A percentile compares a stretch with the other conserved stretches of the same genome.
Conservation (phyloP, 257 asterid genomes). For the Capsicum pubescens region DNA sequence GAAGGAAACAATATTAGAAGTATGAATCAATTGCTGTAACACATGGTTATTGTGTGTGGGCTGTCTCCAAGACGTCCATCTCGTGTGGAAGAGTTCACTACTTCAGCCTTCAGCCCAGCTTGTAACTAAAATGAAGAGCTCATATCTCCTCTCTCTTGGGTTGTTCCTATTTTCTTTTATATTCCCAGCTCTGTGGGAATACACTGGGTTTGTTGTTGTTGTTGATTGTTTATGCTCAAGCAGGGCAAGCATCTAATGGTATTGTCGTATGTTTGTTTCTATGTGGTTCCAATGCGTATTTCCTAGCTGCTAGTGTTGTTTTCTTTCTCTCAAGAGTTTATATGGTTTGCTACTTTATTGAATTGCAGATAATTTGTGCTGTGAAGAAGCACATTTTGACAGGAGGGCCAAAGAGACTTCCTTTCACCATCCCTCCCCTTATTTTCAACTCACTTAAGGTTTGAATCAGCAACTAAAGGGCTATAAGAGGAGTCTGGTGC, state of each 20-base stretch:
- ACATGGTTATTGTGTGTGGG: neutral
- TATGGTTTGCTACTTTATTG: constrained; percentile 32
- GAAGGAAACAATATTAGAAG: neutral
- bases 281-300: neutral
- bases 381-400: constrained; percentile 88
- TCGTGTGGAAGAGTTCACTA: neutral
- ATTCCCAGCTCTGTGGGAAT: no score
- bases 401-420: constrained; percentile 96
- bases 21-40: neutral
- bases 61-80: neutral
- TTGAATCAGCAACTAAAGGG: constrained; percentile 28
- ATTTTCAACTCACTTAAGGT: constrained; percentile 89
- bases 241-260: constrained; percentile 21
- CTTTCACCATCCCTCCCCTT: constrained; percentile 86
- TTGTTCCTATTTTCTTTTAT: neutral
- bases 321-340: neutral
- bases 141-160: neutral
- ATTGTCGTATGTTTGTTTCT: constrained; percentile 10
- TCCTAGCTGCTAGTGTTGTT: neutral
- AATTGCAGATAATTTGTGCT: constrained; percentile 70
- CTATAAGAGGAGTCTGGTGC: neutral
- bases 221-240: constrained; percentile 1
- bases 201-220: no score
- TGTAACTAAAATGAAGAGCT: constrained; percentile 20
- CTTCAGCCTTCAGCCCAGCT: neutral